Evolutionary conservation across 371 early-diverging fungal genomes (phyloP), one percentile per base, ranked within the genome.

Genomic region (Dichotomocladium elegans): DNA sequence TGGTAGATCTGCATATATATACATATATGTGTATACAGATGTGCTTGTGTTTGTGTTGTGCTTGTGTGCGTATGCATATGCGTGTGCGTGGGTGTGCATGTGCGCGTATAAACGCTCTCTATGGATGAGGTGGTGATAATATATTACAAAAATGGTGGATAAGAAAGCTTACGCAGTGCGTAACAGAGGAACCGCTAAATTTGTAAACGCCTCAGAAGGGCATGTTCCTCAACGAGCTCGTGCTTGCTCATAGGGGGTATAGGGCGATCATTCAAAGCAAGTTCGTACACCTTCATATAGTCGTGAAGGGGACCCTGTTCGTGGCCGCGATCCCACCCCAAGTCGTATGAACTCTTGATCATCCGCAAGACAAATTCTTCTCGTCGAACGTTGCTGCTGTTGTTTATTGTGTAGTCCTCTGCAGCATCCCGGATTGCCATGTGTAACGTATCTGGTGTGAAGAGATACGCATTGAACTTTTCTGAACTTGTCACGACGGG

Each of bases 271-370:
- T n/a, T 17, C 17, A 51, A 33, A 22, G 60, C 63, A 41, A 63
- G 24, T 11, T 47, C 40, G 26, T 63, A 63, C 1, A 46, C 51
- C 17, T 48, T 40, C 41, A 58, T 37, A 40, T 63, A 63, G 6
- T 63, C 63, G 22, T 63, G 51, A 0, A 63, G 55, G 22, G 63
- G 63, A 17, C 63, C 63, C 15, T 59, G 47, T 15, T 47, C 41
- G 14, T 57, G 30, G 10, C 47, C 57, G 11, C 76, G 64, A 43
- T 74, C 70, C 81, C 81, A 81, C 11, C 72, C 76, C 57, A 81
- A 54, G 0, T 64, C 61, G 14, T 73, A 46, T 4, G 81, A 77
- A 51, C 71, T 70, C 17, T 53, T 56, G 19, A 74, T 72, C 58
- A 81, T 60, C 7, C 74, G 60, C 42, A 61, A 57, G 41, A 70